These are phyloP conservation scores for Barbatosphaeria neglecta DNA, from an alignment of 495 filamentous ascomycete species.

Conservation along the genomic window DNA sequence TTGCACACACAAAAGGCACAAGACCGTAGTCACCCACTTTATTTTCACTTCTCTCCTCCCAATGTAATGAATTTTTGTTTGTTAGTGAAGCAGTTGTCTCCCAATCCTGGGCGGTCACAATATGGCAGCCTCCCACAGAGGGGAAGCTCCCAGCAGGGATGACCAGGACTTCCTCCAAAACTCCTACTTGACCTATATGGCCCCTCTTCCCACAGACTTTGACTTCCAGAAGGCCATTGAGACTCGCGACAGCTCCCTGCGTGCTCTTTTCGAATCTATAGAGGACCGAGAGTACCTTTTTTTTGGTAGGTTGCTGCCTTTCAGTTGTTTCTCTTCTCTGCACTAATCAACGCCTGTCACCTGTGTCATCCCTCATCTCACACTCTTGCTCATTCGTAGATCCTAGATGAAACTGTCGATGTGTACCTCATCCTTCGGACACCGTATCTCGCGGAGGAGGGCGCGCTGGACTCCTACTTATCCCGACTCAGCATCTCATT, in stretches of 20 bases:
- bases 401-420: slow-evolving; percentile 64
- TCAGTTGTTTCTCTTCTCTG: too few relatives aligned
- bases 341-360: too few relatives aligned
- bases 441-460: slow-evolving; percentile 49
- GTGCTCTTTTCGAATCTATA: slow-evolving; percentile 34
- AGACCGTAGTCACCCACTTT: too few relatives aligned
- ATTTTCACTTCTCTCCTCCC: too few relatives aligned
- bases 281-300: slow-evolving; percentile 40
- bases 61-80: too few relatives aligned
- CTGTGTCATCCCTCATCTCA: slow-evolving; percentile 28
- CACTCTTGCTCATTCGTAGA: slow-evolving; percentile 48
- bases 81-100: too few relatives aligned
- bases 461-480: slow-evolving; percentile 46
- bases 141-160: background rate
- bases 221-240: slow-evolving; percentile 50
- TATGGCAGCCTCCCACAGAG: slow-evolving; percentile 9
- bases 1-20: too few relatives aligned
- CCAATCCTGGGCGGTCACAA: too few relatives aligned
- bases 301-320: slow-evolving; percentile 64
- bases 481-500: slow-evolving; percentile 53
- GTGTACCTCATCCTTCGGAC: slow-evolving; percentile 63
- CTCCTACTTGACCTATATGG: slow-evolving; percentile 65
- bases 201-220: slow-evolving; percentile 59
- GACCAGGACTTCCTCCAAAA: slow-evolving; percentile 52
- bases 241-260: slow-evolving; percentile 22